Evolutionary conservation across 2,329 filamentous ascomycete genomes (phyloP), one percentile per base, ranked within the genome.

Genomic region (Colletotrichum melonis): DNA sequence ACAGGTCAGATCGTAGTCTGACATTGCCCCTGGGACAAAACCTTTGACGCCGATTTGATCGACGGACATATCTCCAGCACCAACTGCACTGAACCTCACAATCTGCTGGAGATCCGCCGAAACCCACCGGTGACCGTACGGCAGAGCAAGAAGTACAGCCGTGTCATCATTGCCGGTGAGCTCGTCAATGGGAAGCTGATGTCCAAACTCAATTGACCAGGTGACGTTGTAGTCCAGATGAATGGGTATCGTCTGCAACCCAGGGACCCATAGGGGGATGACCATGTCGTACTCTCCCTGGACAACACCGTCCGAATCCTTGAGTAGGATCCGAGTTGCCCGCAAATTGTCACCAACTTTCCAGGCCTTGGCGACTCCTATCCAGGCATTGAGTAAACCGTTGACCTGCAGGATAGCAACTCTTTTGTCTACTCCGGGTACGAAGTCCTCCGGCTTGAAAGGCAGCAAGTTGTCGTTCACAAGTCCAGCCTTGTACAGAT

Each of bases 401-500:
- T 82, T 81, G 3, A 86, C 84, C 5, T 79, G 73, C 3, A 81
- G 77, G 11, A 84, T 76, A 0, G 84, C 73, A 2, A 78, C 78
- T 1, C 86, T 82, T 2, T 79, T 79, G 42, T 86, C 83, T 1
- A 87, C 76, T 0, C 81, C 82, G 2, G 82, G 77, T 4, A 80
- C 74, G 9, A 82, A 76, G n/a, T 85, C 84, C 2, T 85, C 80
- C 11, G 84, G 81, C 67, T 81, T 82, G 16, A 88, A 83, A 9
- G 96, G 96, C 54, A 98, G 85, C 0, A 98, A 82, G 77, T 97
- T 88, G 16, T 97, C 90, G 74, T 94, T 95, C 1, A 98, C 82
- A 5, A 98, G 84, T 0, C 93, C 92, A 30, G 89, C 92, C 8
- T 89, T 77, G 78, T 96, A 91, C 0, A 98, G 85, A 5, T 86